Percentiles rank a stretch among this genome's conserved stretches.
phyloP scores from a whole-genome alignment of 495 filamentous ascomycete species.

The Penicillium psychrofluorescens region DNA sequence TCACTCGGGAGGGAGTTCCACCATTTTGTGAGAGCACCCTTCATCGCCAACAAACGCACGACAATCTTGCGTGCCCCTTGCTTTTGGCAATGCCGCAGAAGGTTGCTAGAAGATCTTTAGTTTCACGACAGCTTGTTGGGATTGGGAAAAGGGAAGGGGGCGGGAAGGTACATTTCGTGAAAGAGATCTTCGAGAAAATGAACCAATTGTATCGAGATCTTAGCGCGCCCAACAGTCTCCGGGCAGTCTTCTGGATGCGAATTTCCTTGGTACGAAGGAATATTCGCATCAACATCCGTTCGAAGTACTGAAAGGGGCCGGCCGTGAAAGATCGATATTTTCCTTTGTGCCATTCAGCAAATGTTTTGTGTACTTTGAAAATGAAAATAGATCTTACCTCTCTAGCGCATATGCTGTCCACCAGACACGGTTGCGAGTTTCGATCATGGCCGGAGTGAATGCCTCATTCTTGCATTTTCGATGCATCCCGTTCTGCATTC shows the following conservation, averaged over 20 bases:
- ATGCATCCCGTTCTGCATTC: slow-evolving; percentile 39
- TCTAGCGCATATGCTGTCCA: slow-evolving; percentile 33
- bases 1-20: slow-evolving; percentile 18
- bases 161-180: slow-evolving; percentile 14
- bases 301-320: slow-evolving; percentile 25
- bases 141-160: background rate
- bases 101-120: slow-evolving; percentile 6
- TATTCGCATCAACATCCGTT: slow-evolving; percentile 24
- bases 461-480: slow-evolving; percentile 20
- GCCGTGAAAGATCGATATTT: slow-evolving; percentile 27
- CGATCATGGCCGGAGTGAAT: slow-evolving; percentile 17
- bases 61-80: slow-evolving; percentile 9
- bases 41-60: slow-evolving; percentile 3
- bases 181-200: slow-evolving; percentile 19
- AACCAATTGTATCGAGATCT: slow-evolving; percentile 17
- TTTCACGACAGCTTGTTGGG: background rate
- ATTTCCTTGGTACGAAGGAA: slow-evolving; percentile 14
- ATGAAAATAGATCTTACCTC: slow-evolving; percentile 8
- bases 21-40: slow-evolving; percentile 13
- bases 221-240: slow-evolving; percentile 3
- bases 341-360: slow-evolving; percentile 3
- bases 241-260: background rate
- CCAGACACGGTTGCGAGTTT: slow-evolving; percentile 32
- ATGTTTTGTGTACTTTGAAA: background rate
- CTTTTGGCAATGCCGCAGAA: slow-evolving; percentile 10